These are phyloP conservation scores for Debaryomyces coudertii DNA, from an alignment of 1,139 yeast genomes.

Conservation along the genomic window DNA sequence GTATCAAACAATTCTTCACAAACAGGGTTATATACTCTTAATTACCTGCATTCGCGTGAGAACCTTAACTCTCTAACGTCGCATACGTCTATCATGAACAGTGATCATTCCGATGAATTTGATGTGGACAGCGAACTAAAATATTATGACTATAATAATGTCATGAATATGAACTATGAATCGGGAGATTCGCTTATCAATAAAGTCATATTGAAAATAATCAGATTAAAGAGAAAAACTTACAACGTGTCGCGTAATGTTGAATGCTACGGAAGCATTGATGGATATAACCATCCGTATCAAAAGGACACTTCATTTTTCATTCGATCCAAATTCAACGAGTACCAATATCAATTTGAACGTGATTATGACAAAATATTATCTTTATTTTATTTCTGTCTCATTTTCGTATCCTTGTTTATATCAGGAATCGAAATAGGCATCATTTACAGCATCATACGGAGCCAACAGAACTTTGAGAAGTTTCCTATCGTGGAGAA, in stretches of 20 bases:
- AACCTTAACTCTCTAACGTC: background rate
- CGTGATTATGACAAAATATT: constrained; percentile 21
- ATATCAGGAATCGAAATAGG: constrained; percentile 49
- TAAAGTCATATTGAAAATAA: constrained; percentile 3
- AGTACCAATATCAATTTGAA: constrained; percentile 8
- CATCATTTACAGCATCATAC: constrained; percentile 40
- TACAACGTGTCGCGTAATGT: background rate
- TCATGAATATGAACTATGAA: constrained; percentile 1
- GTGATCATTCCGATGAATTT: constrained; percentile 1
- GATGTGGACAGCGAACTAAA: background rate
- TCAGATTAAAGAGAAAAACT: constrained; percentile 1
- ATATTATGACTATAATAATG: background rate
- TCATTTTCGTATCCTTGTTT: constrained; percentile 39
- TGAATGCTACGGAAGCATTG: constrained; percentile 4
- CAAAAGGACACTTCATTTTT: background rate
- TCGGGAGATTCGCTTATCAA: constrained; percentile 3
- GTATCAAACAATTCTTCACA: constrained; percentile 10
- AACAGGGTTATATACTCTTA: constrained; percentile 5
- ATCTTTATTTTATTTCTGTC: constrained; percentile 43
- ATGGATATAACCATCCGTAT: background rate
- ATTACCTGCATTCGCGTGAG: background rate
- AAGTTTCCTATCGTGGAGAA: constrained; percentile 34
- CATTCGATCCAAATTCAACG: constrained; percentile 1
- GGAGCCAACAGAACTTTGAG: constrained; percentile 25
- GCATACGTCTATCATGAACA: background rate